Conservation (phyloP, 2,329 filamentous ascomycete species). For the Pseudogymnoascus sp. region DNA sequence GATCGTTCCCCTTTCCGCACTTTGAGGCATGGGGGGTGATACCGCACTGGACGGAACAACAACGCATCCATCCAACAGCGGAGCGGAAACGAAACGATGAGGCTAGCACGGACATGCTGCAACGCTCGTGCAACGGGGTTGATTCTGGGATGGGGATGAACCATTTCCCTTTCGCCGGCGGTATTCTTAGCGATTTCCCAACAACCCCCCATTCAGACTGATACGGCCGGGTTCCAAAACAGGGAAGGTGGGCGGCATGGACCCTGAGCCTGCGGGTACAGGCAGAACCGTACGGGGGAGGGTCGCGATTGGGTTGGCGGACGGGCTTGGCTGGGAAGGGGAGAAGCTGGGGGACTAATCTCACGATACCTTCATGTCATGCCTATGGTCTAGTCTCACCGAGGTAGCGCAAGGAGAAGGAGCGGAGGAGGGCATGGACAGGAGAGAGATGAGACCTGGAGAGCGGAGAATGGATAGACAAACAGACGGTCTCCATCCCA, state of each 20-base stretch:
- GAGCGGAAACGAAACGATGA: not conserved
- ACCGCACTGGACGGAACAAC: not conserved
- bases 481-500: not conserved
- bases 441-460: not conserved
- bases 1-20: not conserved
- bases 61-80: not conserved
- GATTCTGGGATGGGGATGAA: slow-evolving; percentile 23
- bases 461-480: not conserved
- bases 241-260: not conserved
- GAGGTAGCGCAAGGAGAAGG: not conserved
- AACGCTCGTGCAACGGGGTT: not conserved
- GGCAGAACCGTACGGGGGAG: not conserved
- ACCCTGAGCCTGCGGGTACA: not conserved
- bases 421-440: not conserved
- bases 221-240: not conserved
- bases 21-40: not conserved
- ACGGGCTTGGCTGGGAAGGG: not conserved
- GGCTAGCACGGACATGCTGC: not conserved
- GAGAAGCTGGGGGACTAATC: not conserved
- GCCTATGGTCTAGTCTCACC: not conserved
- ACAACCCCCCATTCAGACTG: not conserved
- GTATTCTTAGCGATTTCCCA: slow-evolving; percentile 20
- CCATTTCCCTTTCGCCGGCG: slow-evolving; percentile 26
- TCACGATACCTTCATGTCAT: not conserved
- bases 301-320: not conserved